Evolutionary conservation across 2,329 filamentous ascomycete species (phyloP).

Genomic region (Raffaelea ambrosiae): DNA sequence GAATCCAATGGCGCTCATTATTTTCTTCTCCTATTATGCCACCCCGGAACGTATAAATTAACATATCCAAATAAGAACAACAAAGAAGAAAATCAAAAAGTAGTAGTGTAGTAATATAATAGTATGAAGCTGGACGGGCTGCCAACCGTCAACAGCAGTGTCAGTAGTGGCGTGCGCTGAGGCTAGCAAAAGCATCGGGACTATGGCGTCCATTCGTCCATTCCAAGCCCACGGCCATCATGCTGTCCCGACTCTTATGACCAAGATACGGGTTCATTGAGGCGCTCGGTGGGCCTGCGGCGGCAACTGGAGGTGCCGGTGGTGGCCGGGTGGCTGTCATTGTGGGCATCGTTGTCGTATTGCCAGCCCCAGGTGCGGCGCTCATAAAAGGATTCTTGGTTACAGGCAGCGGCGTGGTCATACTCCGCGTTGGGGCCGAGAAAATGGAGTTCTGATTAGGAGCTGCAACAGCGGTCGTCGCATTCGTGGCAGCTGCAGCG

Average conservation of each 20-base stretch:
- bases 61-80: background rate
- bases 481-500: conserved; percentile 8
- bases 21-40: too few species aligned
- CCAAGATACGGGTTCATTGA: conserved; percentile 12
- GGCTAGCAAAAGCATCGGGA: conserved; percentile 69
- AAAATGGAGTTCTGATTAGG: conserved; percentile 18
- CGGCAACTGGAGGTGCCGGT: conserved; percentile 7
- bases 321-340: conserved; percentile 1
- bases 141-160: background rate
- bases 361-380: conserved; percentile 12
- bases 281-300: conserved; percentile 14
- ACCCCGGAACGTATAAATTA: too few species aligned
- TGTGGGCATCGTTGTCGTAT: conserved; percentile 13
- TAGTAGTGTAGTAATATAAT: background rate
- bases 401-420: conserved; percentile 21
- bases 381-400: conserved; percentile 52
- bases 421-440: conserved; percentile 17
- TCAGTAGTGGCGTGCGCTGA: conserved; percentile 51
- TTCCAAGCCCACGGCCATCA: conserved; percentile 56
- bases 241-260: conserved; percentile 62
- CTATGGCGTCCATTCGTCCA: conserved; percentile 66
- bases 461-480: conserved; percentile 11
- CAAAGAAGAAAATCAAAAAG: background rate
- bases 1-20: too few species aligned
- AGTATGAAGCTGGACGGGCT: background rate